A percentile compares a stretch with the other conserved stretches of the same genome.
Evolutionary conservation across 176 grass and related monocot genomes (phyloP).

Genomic region (Carex kokanica): DNA sequence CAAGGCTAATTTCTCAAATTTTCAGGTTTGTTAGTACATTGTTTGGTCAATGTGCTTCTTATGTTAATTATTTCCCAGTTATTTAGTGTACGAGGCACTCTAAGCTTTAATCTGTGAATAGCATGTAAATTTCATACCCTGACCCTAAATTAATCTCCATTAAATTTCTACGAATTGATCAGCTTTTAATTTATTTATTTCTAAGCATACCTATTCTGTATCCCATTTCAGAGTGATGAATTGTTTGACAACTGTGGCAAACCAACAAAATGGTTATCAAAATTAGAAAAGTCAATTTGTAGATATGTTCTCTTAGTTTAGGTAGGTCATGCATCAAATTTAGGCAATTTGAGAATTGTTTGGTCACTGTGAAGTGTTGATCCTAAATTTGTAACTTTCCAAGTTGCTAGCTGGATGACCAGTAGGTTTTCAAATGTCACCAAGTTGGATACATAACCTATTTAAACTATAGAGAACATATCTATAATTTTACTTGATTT

Average conservation of each 20-base stretch:
- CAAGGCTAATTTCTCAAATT: constrained; percentile 69
- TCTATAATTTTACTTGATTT: background rate
- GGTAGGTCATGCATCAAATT: background rate
- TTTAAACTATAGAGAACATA: background rate
- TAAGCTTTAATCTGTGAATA: background rate
- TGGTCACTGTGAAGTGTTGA: background rate
- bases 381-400: background rate
- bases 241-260: background rate
- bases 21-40: constrained; percentile 51
- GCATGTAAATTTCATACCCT: background rate
- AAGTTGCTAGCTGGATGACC: background rate
- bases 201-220: background rate
- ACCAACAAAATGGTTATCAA: background rate
- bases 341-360: background rate
- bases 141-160: background rate
- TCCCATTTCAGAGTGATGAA: background rate
- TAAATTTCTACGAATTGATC: background rate
- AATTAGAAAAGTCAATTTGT: background rate
- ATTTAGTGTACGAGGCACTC: background rate
- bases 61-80: background rate
- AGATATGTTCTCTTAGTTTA: background rate
- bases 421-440: background rate
- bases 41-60: background rate
- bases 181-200: background rate
- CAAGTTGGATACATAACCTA: background rate